These are phyloP conservation scores for Sequoia sempervirens DNA, from an alignment of 75 land plant genomes.

Conservation along the genomic window DNA sequence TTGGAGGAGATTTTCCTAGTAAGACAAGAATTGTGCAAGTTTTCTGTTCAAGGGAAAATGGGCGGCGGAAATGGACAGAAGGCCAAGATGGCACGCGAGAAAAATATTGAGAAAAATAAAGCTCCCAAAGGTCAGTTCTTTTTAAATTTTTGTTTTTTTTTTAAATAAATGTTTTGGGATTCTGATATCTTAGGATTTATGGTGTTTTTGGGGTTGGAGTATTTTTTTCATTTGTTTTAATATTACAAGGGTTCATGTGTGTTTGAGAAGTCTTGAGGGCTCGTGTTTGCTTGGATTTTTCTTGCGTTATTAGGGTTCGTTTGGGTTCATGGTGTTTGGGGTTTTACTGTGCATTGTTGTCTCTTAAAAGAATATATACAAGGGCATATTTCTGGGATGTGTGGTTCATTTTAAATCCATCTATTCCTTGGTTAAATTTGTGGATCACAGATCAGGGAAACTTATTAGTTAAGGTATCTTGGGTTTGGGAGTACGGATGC, in stretches of 20 bases:
- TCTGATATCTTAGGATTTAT: neutral
- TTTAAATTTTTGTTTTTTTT: neutral
- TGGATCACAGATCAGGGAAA: neutral
- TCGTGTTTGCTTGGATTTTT: too few species aligned
- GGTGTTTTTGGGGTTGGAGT: neutral
- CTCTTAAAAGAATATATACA: too few species aligned
- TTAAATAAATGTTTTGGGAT: neutral
- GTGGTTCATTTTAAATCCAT: neutral
- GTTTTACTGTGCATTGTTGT: neutral
- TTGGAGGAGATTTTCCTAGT: too few species aligned
- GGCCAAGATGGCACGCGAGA: constrained; percentile 55
- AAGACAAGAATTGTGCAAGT: neutral
- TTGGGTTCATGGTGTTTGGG: neutral
- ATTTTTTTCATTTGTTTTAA: neutral
- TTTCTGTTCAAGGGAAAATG: constrained; percentile 17
- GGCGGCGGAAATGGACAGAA: constrained; percentile 64
- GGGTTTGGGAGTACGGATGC: too few species aligned
- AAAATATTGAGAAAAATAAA: constrained; percentile 36
- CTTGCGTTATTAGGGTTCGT: neutral
- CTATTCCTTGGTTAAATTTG: neutral
- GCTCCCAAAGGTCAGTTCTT: constrained; percentile 23
- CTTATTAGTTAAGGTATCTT: too few species aligned
- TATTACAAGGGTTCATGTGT: neutral
- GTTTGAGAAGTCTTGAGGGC: neutral
- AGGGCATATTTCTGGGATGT: neutral